Percentiles rank a stretch among this genome's conserved stretches.
Conservation (phyloP, 306 rosid genomes). For the Quercus aquifolioides region DNA sequence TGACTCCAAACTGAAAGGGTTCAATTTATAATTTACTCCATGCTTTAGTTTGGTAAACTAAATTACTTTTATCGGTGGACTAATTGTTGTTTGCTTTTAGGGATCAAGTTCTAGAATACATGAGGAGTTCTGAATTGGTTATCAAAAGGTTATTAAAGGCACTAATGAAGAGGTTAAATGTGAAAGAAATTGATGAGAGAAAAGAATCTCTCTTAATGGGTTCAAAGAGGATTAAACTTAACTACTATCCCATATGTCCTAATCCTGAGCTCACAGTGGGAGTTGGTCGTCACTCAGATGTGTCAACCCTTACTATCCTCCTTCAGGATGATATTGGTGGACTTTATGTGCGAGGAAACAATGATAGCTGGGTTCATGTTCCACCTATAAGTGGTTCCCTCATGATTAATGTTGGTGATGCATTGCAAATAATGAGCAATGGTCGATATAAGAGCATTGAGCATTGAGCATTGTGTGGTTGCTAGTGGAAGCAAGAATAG, state of each 20-base stretch:
- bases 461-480: slow-evolving; percentile 53
- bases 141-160: slow-evolving; percentile 29
- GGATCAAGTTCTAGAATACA: slow-evolving; percentile 46
- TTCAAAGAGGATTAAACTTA: slow-evolving; percentile 49
- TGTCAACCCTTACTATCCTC: slow-evolving; percentile 54
- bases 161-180: slow-evolving; percentile 41
- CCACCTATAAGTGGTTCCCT: slow-evolving; percentile 42
- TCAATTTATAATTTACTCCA: too few relatives aligned
- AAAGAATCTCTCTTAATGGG: slow-evolving; percentile 43
- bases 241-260: slow-evolving; percentile 53
- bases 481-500: slow-evolving; percentile 42
- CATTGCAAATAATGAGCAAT: slow-evolving; percentile 61
- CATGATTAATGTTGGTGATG: slow-evolving; percentile 60
- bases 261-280: slow-evolving; percentile 45
- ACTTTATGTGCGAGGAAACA: slow-evolving; percentile 31
- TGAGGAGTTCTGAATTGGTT: slow-evolving; percentile 35
- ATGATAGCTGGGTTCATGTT: slow-evolving; percentile 43
- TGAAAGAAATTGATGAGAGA: slow-evolving; percentile 29
- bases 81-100: slow-evolving; percentile 8
- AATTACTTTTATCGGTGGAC: not conserved
- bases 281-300: slow-evolving; percentile 61
- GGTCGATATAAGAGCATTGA: slow-evolving; percentile 56
- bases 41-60: too few relatives aligned
- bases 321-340: slow-evolving; percentile 60
- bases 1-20: too few relatives aligned